These are phyloP conservation scores for Wallacemonas sp. DNA, from an alignment of 208 protist species.

Conservation along the genomic window DNA sequence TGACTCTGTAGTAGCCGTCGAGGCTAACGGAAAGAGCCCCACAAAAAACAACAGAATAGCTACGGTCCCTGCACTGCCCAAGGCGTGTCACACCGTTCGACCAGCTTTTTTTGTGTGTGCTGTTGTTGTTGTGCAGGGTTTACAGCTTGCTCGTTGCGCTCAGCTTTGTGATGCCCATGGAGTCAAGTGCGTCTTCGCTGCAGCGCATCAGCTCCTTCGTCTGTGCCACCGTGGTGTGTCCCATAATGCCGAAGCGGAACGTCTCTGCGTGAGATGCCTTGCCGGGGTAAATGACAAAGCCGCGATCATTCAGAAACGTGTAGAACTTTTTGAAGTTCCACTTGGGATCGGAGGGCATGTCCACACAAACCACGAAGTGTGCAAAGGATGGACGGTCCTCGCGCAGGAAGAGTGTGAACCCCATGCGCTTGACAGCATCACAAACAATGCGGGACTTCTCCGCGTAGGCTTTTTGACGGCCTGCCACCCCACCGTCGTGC, in stretches of 20 bases:
- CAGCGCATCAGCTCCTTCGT: conserved; percentile 42
- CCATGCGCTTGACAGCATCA: conserved; percentile 57
- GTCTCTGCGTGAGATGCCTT: conserved; percentile 84
- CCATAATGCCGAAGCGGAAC: conserved; percentile 88
- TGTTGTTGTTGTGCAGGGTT: neutral
- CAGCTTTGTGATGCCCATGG: conserved; percentile 62
- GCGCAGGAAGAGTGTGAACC: conserved; percentile 72
- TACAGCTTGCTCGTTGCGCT: conserved; percentile 38
- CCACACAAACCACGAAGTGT: conserved; percentile 79
- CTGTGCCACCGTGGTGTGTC: conserved; percentile 58
- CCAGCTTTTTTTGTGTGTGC: too few relatives aligned
- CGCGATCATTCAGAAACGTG: conserved; percentile 58
- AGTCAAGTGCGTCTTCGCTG: conserved; percentile 42
- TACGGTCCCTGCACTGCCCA: too few relatives aligned
- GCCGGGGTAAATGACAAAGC: conserved; percentile 82
- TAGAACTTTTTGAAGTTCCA: conserved; percentile 91
- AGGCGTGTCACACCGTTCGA: too few relatives aligned
- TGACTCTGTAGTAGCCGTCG: too few relatives aligned
- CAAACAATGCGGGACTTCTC: conserved; percentile 54
- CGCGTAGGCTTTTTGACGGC: conserved; percentile 42
- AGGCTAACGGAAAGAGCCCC: too few relatives aligned
- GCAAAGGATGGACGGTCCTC: conserved; percentile 58
- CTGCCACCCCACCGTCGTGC: conserved; percentile 60
- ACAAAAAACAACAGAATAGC: too few relatives aligned
- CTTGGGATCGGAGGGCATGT: conserved; percentile 70